Base-by-base conservation (phyloP, 495 filamentous ascomycete species). In the Parmelia sp. region DNA sequence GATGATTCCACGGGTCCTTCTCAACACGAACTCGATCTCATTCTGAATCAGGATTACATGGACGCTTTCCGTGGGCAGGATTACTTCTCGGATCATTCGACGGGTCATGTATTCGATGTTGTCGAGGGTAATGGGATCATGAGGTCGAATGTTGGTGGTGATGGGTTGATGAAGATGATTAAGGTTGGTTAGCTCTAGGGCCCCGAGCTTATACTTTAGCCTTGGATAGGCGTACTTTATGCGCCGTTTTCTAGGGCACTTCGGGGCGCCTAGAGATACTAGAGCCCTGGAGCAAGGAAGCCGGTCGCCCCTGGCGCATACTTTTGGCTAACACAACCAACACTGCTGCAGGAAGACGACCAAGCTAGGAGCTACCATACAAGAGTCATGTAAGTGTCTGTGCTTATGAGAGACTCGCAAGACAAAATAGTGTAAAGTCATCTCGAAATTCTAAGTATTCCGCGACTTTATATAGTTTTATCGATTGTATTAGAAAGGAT, bases 161-260 rank as follows among this genome's bases (percentile, higher is more conserved):
- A 64, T 47, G 8, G 49, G 17, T 37, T 59, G 25, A 42, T 55
- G 6, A 25, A 62, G 10, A 37, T 37, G n/a, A 35, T 62, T 56
- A 62, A 62, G 60, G 60, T 62, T 62, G 36, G 60, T 45, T 62
- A 53, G 45, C 60, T n/a, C n/a, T n/a, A n/a, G n/a, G n/a, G n/a
- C n/a, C n/a, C n/a, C n/a, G n/a, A 36, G 35, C 35, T 36, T 5
- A 4, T 5, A 36, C 35, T 5, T 4, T 36, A 36, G 35, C 35
- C 35, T 36, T n/a, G n/a, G n/a, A n/a, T n/a, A n/a, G n/a, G 10
- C 35, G 5, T 36, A 36, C 35, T 36, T 36, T 36, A 36, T 36
- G 12, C 5, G 5, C 39, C 39, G 8, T 14, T 44, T 44, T 44
- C 17, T 21, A 44, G 7, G 40, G 40, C 3, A 10, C 37, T 27